phyloP scores from a whole-genome alignment of 2,329 filamentous ascomycete species.

The Arthrobotrys sphaeroides region DNA sequence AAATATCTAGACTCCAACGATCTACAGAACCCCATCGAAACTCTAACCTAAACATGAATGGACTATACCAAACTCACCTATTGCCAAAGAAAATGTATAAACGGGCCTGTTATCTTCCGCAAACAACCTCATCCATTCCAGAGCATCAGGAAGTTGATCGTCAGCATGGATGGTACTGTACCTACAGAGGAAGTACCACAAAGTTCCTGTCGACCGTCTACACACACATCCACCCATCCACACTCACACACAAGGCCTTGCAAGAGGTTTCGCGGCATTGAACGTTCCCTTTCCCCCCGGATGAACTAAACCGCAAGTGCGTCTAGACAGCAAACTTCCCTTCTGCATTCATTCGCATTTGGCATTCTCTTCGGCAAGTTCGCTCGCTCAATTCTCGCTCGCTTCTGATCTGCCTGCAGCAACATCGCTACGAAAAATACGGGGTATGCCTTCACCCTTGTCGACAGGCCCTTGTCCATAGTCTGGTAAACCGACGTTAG shows the following conservation, averaged over 20 bases:
- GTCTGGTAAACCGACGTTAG: not conserved
- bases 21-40: conserved; percentile 14
- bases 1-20: conserved; percentile 21
- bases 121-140: conserved; percentile 47
- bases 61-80: not conserved
- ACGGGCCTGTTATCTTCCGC: conserved; percentile 45
- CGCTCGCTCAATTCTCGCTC: conserved; percentile 31
- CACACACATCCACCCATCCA: not conserved
- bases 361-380: conserved; percentile 35
- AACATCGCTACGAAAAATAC: conserved; percentile 29
- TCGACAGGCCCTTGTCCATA: not conserved
- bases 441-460: conserved; percentile 40
- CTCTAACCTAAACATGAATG: conserved; percentile 24
- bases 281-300: conserved; percentile 3
- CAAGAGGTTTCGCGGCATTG: conserved; percentile 31
- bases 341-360: conserved; percentile 41
- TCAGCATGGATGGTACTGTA: conserved; percentile 6
- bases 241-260: not conserved
- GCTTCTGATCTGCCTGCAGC: conserved; percentile 52
- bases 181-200: conserved; percentile 3
- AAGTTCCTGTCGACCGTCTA: conserved; percentile 10
- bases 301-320: conserved; percentile 1
- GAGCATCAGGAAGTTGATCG: conserved; percentile 43
- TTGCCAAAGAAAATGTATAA: conserved; percentile 9
- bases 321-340: conserved; percentile 19